Conservation (phyloP, 495 filamentous ascomycete genomes). For the Schizothecium vesticola region DNA sequence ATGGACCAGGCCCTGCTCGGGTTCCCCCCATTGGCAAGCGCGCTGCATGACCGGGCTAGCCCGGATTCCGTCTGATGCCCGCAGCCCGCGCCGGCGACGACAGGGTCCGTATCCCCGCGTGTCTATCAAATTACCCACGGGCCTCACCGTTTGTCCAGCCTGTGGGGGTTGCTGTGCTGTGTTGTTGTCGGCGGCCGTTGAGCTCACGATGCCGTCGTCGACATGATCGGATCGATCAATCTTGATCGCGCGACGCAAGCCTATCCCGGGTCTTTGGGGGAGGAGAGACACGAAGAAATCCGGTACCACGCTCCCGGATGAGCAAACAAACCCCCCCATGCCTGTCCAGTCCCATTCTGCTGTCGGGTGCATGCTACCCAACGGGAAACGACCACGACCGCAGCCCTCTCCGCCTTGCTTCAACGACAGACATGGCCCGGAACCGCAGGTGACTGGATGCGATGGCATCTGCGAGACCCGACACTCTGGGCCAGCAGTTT, state of each 20-base stretch:
- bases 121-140: not conserved
- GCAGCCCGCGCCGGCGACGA: not conserved
- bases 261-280: not conserved
- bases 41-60: not conserved
- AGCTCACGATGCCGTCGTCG: not conserved
- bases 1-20: not conserved
- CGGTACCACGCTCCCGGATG: not conserved
- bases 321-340: not conserved
- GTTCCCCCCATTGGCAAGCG: not conserved
- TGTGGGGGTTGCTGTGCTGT: too few species aligned
- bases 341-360: not conserved
- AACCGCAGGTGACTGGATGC: not conserved
- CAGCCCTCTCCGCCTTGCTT: not conserved
- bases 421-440: not conserved
- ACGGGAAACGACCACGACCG: constrained; percentile 4
- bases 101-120: not conserved
- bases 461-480: not conserved
- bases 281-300: not conserved
- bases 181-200: not conserved
- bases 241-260: not conserved
- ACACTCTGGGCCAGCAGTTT: not conserved
- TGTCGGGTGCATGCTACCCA: not conserved
- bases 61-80: not conserved
- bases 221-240: not conserved
- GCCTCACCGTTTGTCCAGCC: not conserved